A percentile compares a stretch with the other conserved stretches of the same genome.
phyloP scores from a whole-genome alignment of 2,329 filamentous ascomycete genomes.

The Cladophialophora carrionii region DNA sequence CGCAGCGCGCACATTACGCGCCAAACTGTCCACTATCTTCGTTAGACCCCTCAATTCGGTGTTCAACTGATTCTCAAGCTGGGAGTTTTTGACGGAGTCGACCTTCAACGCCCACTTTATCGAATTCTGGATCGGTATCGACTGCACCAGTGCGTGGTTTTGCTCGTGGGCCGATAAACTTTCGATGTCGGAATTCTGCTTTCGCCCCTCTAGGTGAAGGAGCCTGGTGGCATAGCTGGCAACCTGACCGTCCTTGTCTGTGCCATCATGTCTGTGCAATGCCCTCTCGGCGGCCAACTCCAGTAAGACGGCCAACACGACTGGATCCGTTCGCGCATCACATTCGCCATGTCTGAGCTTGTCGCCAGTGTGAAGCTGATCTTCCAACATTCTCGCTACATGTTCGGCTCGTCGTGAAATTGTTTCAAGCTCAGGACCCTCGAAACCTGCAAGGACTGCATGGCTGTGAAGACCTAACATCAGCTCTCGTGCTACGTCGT shows the following conservation, averaged over 20 bases:
- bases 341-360: constrained; percentile 23
- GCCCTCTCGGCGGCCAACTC: constrained; percentile 52
- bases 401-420: constrained; percentile 44
- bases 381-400: constrained; percentile 45
- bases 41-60: constrained; percentile 38
- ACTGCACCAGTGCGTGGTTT: constrained; percentile 39
- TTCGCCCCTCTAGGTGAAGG: constrained; percentile 39
- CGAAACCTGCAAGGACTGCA: constrained; percentile 43
- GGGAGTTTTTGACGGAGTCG: constrained; percentile 39
- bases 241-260: constrained; percentile 49
- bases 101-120: constrained; percentile 45
- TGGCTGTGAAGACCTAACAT: constrained; percentile 46
- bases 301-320: constrained; percentile 50
- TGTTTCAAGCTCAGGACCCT: constrained; percentile 41
- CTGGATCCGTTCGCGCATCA: constrained; percentile 48
- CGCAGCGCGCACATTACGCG: constrained; percentile 45
- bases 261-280: constrained; percentile 43
- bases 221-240: constrained; percentile 47
- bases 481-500: constrained; percentile 41
- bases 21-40: constrained; percentile 57
- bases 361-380: constrained; percentile 40
- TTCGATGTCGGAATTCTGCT: not conserved
- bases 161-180: not conserved
- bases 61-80: constrained; percentile 37
- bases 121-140: constrained; percentile 48